Evolutionary conservation across 2,329 filamentous ascomycete genomes (phyloP).

Genomic region (Drechslera avenae): DNA sequence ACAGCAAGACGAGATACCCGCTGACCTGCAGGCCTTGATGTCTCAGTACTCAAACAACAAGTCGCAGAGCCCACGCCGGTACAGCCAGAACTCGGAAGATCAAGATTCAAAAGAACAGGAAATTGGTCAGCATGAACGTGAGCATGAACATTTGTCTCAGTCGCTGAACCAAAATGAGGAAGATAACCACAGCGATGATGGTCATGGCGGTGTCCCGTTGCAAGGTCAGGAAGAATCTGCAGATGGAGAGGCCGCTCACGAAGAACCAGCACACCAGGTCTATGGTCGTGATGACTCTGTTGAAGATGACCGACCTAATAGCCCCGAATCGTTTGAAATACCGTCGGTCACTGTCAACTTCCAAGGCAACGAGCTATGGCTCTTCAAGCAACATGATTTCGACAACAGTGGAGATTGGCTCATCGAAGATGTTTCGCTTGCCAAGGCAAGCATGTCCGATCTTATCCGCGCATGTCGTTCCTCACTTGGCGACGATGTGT

Average conservation of each 20-base stretch:
- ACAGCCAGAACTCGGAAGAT: neutral
- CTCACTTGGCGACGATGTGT: slow-evolving; percentile 61
- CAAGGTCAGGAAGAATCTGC: slow-evolving; percentile 13
- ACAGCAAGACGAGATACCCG: slow-evolving; percentile 14
- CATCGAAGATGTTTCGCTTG: slow-evolving; percentile 31
- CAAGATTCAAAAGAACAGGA: neutral
- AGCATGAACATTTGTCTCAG: neutral
- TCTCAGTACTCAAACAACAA: neutral
- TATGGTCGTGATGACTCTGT: slow-evolving; percentile 17
- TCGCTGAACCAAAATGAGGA: slow-evolving; percentile 3
- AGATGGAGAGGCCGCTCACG: slow-evolving; percentile 6
- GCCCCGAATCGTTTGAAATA: slow-evolving; percentile 16
- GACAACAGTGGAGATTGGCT: slow-evolving; percentile 40
- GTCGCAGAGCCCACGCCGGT: slow-evolving; percentile 6
- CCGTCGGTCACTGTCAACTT: slow-evolving; percentile 38
- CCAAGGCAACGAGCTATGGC: slow-evolving; percentile 36
- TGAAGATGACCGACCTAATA: slow-evolving; percentile 9
- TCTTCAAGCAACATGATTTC: slow-evolving; percentile 39
- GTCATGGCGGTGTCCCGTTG: slow-evolving; percentile 21
- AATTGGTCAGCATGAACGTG: neutral
- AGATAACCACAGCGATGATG: slow-evolving; percentile 13
- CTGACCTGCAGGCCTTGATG: slow-evolving; percentile 13
- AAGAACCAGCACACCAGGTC: slow-evolving; percentile 15
- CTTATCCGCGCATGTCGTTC: slow-evolving; percentile 63
- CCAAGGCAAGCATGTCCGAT: slow-evolving; percentile 50